phyloP scores from a whole-genome alignment of 176 grass and related monocot species.

The Tillandsia leiboldiana region DNA sequence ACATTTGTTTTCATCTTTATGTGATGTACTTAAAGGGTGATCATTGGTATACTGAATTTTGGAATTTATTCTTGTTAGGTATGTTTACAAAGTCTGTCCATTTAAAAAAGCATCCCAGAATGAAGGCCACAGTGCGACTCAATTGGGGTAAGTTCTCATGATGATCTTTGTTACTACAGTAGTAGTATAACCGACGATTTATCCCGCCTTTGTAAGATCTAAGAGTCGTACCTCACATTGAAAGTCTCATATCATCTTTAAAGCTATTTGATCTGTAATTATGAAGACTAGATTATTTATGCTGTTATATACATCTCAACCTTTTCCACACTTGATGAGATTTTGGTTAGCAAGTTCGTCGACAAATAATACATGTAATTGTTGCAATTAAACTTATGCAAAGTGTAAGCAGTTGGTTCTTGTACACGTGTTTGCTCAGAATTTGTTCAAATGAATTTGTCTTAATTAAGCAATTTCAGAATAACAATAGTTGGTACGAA shows the following conservation, averaged over 20 bases:
- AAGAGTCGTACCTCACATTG: too few species aligned
- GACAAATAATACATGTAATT: too few species aligned
- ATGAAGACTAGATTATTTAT: background rate
- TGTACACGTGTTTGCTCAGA: too few species aligned
- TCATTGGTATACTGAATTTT: background rate
- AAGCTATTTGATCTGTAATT: background rate
- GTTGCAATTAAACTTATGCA: too few species aligned
- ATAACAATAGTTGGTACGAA: too few species aligned
- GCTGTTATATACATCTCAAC: background rate
- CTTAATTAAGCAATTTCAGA: too few species aligned
- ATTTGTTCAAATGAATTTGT: too few species aligned
- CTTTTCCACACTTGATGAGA: background rate
- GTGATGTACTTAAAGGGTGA: background rate
- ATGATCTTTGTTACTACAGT: background rate
- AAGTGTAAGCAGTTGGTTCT: too few species aligned
- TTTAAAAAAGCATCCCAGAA: constrained; percentile 86
- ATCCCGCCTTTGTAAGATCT: background rate
- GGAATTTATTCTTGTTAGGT: constrained; percentile 35
- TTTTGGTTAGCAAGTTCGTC: background rate
- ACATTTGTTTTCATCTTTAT: constrained; percentile 17
- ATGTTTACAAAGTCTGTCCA: constrained; percentile 89
- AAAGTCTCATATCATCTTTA: background rate
- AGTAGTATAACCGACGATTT: background rate
- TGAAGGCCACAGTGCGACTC: constrained; percentile 88
- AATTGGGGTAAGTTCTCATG: constrained; percentile 65